Evolutionary conservation across 352 stramenopile genomes (phyloP), one percentile per base, ranked within the genome.

Genomic region (Plasmopara halstedii): DNA sequence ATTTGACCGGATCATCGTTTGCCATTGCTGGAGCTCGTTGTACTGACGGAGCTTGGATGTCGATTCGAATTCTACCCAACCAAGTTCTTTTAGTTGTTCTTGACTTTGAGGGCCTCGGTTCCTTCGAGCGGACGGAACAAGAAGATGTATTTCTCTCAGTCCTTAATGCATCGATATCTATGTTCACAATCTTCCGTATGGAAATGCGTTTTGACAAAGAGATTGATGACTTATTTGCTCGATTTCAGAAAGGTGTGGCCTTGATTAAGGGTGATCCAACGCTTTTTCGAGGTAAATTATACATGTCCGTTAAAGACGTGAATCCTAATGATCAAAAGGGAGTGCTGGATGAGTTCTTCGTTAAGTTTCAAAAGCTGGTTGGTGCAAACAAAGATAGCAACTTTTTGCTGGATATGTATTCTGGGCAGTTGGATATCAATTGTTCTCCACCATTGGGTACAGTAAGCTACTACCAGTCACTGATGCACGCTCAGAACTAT

Each of bases 161-260:
- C 1, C 43, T 89, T 5, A 89, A 89, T 11, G 70, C 77, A 0
- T 75, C 72, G 3, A 40, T 89, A 0, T 89, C 74, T n/a, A 72
- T 73, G 58, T 72, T 87, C 19, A 89, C 77, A 0, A 61, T 89
- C 20, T 87, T 89, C 40, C 62, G 77, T 19, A 83, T 81, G 48
- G 73, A 87, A 27, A 86, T 85, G 78, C 70, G 74, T 5, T 64
- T 70, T n/a, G 78, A 91, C 46, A 88, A 88, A 45, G 72, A 88
- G 20, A 84, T 87, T 11, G 76, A 88, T 23, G 62, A 73, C 7
- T 50, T 91, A 6, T 86, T 85, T 36, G 47, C 50, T 11, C 64
- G 61, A 6, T 88, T 88, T 27, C 79, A 91, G 44, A 83, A 83
- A 17, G 72, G 76, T 17, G 58, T 78, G 2, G 45, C 71, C 2